Percentiles rank a stretch among this genome's conserved stretches.
Conservation (phyloP, 169 alveolate genomes). For the Cyclospora cayetanensis region DNA sequence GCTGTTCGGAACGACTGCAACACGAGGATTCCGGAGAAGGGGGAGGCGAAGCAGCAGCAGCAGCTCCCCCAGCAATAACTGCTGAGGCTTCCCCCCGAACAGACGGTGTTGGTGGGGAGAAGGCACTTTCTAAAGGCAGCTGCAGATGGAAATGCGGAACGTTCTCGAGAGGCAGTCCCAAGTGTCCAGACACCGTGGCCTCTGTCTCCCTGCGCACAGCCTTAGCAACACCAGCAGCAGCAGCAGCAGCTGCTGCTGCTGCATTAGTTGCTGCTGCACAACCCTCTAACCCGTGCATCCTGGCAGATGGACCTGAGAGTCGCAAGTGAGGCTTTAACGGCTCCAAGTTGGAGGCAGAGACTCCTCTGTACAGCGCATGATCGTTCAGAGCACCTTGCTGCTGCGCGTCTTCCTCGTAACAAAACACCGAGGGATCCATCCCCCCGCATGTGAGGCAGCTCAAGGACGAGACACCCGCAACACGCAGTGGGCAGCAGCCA, state of each 20-base stretch:
- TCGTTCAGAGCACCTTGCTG: slow-evolving; percentile 27
- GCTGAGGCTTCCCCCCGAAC: background rate
- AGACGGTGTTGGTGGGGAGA: too few species aligned
- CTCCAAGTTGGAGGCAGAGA: background rate
- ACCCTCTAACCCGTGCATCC: slow-evolving; percentile 33
- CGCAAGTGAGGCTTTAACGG: slow-evolving; percentile 34
- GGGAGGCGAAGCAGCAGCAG: background rate
- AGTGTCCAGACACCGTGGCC: slow-evolving; percentile 24
- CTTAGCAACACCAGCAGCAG: slow-evolving; percentile 59
- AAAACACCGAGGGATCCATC: background rate
- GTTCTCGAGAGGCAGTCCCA: slow-evolving; percentile 36
- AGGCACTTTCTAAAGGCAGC: too few species aligned
- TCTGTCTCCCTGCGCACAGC: slow-evolving; percentile 47
- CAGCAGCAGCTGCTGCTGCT: slow-evolving; percentile 62
- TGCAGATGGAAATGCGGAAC: slow-evolving; percentile 51
- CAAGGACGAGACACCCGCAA: slow-evolving; percentile 3
- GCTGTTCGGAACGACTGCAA: background rate
- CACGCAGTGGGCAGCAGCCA: slow-evolving; percentile 39
- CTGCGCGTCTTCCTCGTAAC: background rate
- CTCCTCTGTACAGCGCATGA: background rate
- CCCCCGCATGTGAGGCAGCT: slow-evolving; percentile 48
- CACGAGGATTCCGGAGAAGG: background rate
- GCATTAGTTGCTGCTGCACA: slow-evolving; percentile 60
- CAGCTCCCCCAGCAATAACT: background rate
- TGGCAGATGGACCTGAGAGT: slow-evolving; percentile 18